Evolutionary conservation across 176 grass and related monocot genomes (phyloP), one percentile per base, ranked within the genome.

Genomic region (Musa schizocarpa): DNA sequence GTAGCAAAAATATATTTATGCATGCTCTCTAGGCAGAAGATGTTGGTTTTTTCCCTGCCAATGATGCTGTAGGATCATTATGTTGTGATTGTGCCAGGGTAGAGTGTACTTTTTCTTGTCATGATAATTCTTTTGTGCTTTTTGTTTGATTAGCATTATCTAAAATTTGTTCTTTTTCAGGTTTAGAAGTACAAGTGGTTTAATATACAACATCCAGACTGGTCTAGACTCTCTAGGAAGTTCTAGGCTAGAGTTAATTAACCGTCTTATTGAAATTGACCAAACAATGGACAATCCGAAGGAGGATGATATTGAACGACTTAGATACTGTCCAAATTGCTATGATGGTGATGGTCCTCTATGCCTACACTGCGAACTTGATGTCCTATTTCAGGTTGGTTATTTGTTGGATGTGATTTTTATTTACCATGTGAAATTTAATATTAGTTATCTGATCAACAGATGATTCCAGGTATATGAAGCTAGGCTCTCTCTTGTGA

Each of bases 331-430:
- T 77, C 90, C 90, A 25, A 93, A 90, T 20, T 97, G 93, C 77
- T 93, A 90, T 70, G 88, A 88, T 79, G 90, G 88, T 34, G 88
- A 87, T 79, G 93, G 93, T 81, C 79, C 84, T 89, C 81, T 97
- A 62, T 97, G 93, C 84, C 82, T 92, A 49, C 90, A 93, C 43
- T 97, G 93, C 78, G 90, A 97, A 88, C 59, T 93, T 62, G 93
- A 97, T 88, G 81, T 63, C 22, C 81, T 88, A 50, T 93, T 90
- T 87, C 90, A 88, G 89, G 93, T 97, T 81, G 69, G 54, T 76
- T 67, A 56, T 49, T 74, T 67, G 24, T 57, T 9, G 71, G 59
- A 51, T 74, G 52, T 56, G 55, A 51, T 17, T 57, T 73, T 6
- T 74, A 43, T 56, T 56, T 64, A 19, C 51, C 43, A 71, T 54